Evolutionary conservation across 345 rosid genomes (phyloP).

Genomic region (Lumnitzera littorea): DNA sequence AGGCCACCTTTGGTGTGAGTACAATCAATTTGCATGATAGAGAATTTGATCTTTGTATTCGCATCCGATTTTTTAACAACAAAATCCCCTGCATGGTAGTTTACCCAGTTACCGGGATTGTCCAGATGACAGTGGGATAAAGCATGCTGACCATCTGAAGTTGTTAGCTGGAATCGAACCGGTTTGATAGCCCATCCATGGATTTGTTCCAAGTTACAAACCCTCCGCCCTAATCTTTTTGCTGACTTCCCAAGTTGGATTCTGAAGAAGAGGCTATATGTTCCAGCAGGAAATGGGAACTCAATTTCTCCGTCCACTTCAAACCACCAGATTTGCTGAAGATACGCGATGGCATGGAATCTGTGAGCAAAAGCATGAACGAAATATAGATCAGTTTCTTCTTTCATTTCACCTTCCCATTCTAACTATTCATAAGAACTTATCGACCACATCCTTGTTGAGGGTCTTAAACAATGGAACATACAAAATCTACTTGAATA

Average conservation of each 20-base stretch:
- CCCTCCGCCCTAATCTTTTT: constrained; percentile 64
- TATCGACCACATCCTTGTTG: no score
- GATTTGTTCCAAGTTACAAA: constrained; percentile 62
- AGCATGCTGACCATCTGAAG: constrained; percentile 61
- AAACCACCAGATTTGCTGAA: constrained; percentile 96
- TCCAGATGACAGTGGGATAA: constrained; percentile 41
- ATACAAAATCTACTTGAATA: no score
- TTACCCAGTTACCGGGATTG: constrained; percentile 59
- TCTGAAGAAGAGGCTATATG: constrained; percentile 74
- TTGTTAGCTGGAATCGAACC: constrained; percentile 63
- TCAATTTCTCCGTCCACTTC: constrained; percentile 82
- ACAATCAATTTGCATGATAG: constrained; percentile 82
- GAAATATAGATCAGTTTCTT: background rate
- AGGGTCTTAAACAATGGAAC: no score
- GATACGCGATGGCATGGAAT: constrained; percentile 68
- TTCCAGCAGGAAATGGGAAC: constrained; percentile 69
- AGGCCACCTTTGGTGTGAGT: constrained; percentile 97
- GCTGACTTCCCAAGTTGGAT: constrained; percentile 58
- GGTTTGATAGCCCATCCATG: constrained; percentile 94
- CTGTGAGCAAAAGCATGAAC: constrained; percentile 18
- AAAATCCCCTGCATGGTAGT: constrained; percentile 75
- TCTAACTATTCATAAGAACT: background rate
- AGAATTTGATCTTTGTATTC: constrained; percentile 45
- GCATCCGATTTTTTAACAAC: constrained; percentile 27
- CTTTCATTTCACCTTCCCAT: constrained; percentile 1